Conservation (phyloP, 2,329 filamentous ascomycete species). For the Penicillium sp. region DNA sequence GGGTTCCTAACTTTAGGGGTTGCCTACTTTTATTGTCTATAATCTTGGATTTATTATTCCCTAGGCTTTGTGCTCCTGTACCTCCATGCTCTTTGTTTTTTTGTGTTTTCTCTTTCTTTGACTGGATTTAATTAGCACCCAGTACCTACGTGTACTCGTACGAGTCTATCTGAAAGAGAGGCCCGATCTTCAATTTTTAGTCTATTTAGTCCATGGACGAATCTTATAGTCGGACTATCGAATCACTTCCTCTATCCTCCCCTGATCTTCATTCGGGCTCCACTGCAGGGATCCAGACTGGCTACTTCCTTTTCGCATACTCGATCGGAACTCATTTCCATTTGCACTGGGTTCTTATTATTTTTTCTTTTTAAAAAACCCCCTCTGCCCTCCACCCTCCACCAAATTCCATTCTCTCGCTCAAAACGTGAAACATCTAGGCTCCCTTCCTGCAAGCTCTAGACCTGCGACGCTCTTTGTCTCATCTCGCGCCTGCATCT, state of each 20-base stretch:
- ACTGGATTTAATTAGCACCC: too few species aligned
- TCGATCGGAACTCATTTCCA: slow-evolving; percentile 8
- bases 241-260: slow-evolving; percentile 1
- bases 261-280: slow-evolving; percentile 8
- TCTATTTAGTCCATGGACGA: neutral
- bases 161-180: neutral
- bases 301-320: neutral
- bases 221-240: slow-evolving; percentile 3
- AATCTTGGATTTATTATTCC: neutral
- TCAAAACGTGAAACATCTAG: slow-evolving; percentile 3
- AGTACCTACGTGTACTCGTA: neutral
- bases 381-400: neutral
- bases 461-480: slow-evolving; percentile 19
- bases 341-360: slow-evolving; percentile 1
- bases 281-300: slow-evolving; percentile 6
- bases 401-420: slow-evolving; percentile 3
- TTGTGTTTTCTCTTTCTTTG: neutral
- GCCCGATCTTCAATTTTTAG: slow-evolving; percentile 16
- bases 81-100: neutral
- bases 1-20: neutral
- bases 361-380: neutral
- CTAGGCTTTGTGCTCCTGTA: neutral
- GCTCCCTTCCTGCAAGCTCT: slow-evolving; percentile 1
- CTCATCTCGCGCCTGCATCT: slow-evolving; percentile 11
- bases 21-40: neutral